Evolutionary conservation across 1,284 basidiomycete species (phyloP).

Genomic region (Apiotrichum laibachii): DNA sequence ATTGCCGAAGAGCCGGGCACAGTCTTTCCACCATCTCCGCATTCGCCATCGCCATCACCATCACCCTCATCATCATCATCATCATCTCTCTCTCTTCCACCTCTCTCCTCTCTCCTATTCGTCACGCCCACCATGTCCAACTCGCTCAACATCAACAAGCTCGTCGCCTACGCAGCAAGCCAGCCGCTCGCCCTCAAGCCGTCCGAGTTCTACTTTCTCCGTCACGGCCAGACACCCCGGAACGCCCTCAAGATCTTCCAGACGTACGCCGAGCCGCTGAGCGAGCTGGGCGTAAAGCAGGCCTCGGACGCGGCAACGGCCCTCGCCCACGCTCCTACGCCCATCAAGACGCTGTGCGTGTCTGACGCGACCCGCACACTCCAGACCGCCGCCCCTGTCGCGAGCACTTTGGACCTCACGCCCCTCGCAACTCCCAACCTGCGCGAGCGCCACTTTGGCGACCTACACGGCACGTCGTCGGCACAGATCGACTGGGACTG

Average conservation of each 20-base stretch:
- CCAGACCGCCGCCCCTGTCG: constrained; percentile 13
- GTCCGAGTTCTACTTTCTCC: constrained; percentile 8
- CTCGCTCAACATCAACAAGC: constrained; percentile 10
- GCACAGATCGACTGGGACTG: constrained; percentile 19
- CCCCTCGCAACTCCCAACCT: constrained; percentile 3
- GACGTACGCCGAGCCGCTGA: constrained; percentile 14
- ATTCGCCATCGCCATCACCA: too few relatives aligned
- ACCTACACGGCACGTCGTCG: constrained; percentile 12
- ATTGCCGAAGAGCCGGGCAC: too few relatives aligned
- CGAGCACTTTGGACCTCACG: background rate
- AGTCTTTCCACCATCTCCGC: too few relatives aligned
- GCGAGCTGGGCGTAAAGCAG: constrained; percentile 7
- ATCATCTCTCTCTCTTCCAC: background rate
- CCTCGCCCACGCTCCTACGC: background rate
- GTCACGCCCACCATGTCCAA: background rate
- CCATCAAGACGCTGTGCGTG: constrained; percentile 3
- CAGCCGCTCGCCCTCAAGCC: constrained; percentile 4
- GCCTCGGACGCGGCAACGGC: constrained; percentile 4
- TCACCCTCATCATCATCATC: background rate
- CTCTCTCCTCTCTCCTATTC: background rate
- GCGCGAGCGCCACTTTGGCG: constrained; percentile 15
- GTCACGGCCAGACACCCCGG: constrained; percentile 14
- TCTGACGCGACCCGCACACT: constrained; percentile 17
- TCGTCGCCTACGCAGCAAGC: constrained; percentile 1
- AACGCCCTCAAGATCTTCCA: constrained; percentile 16